Evolutionary conservation across 331 rosid species (phyloP).

Genomic region (Erythrophleum ivorense): DNA sequence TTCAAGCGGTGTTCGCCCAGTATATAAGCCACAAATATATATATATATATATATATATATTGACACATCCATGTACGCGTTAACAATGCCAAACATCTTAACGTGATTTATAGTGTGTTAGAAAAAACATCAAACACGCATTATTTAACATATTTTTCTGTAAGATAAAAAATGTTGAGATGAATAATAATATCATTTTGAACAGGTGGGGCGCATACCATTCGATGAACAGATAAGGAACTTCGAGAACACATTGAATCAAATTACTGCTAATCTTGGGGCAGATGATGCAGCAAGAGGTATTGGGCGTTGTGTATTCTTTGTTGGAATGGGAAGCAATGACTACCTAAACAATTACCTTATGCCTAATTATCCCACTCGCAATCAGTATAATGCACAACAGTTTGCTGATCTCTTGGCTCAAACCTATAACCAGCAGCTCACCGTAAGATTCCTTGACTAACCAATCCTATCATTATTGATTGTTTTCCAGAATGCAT

Average conservation of each 20-base stretch:
- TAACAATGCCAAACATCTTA: no score
- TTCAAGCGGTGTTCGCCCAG: no score
- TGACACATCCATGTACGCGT: no score
- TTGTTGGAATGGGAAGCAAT: slow-evolving; percentile 94
- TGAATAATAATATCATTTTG: background rate
- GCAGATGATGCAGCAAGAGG: slow-evolving; percentile 53
- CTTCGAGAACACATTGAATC: slow-evolving; percentile 78
- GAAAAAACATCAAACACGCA: no score
- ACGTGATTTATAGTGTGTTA: no score
- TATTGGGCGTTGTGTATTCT: slow-evolving; percentile 66
- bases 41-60: no score
- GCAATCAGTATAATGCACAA: slow-evolving; percentile 62
- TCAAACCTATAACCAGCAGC: slow-evolving; percentile 62
- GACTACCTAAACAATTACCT: slow-evolving; percentile 93
- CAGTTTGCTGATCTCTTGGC: slow-evolving; percentile 80
- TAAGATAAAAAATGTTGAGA: no score
- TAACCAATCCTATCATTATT: background rate
- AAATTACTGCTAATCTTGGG: slow-evolving; percentile 61
- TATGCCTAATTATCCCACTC: slow-evolving; percentile 84
- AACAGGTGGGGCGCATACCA: slow-evolving; percentile 83
- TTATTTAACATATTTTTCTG: no score
- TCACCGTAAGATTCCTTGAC: slow-evolving; percentile 56
- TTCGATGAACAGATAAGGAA: slow-evolving; percentile 71
- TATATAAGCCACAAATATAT: no score
- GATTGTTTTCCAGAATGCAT: background rate